Evolutionary conservation across 2,329 filamentous ascomycete species (phyloP).

Genomic region (Hypoxylon sp.): DNA sequence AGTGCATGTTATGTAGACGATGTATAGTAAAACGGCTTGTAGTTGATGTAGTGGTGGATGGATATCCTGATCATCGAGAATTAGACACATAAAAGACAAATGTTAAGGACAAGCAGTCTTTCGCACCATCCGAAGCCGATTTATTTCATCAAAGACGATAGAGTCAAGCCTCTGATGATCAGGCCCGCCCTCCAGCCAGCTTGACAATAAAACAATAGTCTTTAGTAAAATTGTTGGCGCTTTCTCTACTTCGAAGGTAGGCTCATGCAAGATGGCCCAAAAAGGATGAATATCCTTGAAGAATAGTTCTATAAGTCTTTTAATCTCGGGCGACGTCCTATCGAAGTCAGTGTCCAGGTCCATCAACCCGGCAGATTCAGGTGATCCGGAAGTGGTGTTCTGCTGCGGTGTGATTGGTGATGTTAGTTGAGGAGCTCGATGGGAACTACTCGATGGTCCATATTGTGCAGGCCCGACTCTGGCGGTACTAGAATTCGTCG

Average conservation of each 20-base stretch:
- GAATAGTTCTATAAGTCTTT: constrained; percentile 41
- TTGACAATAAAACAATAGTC: constrained; percentile 45
- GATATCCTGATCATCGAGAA: constrained; percentile 15
- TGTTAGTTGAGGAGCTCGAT: constrained; percentile 5
- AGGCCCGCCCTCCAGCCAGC: constrained; percentile 45
- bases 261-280: constrained; percentile 46
- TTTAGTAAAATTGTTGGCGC: constrained; percentile 39
- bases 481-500: not conserved
- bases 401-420: constrained; percentile 15
- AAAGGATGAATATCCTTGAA: constrained; percentile 44
- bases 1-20: constrained; percentile 42
- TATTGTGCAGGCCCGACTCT: constrained; percentile 4
- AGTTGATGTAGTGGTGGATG: constrained; percentile 40
- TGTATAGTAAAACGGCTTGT: constrained; percentile 43
- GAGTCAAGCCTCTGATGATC: constrained; percentile 43
- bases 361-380: not conserved
- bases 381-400: not conserved
- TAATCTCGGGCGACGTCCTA: constrained; percentile 15
- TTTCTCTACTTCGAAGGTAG: constrained; percentile 26
- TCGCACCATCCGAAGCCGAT: constrained; percentile 41
- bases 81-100: constrained; percentile 20
- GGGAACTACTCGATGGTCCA: constrained; percentile 6
- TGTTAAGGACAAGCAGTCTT: not conserved
- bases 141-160: constrained; percentile 42
- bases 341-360: constrained; percentile 22